phyloP scores from a whole-genome alignment of 2,329 filamentous ascomycete genomes.

The Hypoxylon sp. region DNA sequence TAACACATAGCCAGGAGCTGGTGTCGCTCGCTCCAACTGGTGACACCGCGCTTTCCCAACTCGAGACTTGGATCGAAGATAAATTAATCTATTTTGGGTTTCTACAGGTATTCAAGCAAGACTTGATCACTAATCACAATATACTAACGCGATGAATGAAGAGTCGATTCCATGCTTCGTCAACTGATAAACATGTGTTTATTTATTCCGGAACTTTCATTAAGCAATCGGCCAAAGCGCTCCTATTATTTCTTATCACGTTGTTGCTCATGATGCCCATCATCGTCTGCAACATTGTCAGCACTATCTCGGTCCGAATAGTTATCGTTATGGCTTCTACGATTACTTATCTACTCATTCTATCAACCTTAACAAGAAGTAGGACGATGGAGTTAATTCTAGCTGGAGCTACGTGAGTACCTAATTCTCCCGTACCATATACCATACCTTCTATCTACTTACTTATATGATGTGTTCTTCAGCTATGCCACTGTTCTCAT shows the following conservation, averaged over 20 bases:
- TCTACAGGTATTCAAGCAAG: not conserved
- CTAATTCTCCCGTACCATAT: too few species aligned
- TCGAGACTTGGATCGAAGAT: constrained; percentile 31
- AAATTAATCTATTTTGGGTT: not conserved
- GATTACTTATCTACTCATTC: constrained; percentile 6
- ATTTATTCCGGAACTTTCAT: constrained; percentile 10
- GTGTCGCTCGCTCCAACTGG: constrained; percentile 1
- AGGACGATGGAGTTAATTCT: constrained; percentile 25
- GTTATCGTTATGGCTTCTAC: constrained; percentile 22
- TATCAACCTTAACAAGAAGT: constrained; percentile 24
- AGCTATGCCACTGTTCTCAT: constrained; percentile 7
- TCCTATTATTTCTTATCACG: constrained; percentile 15
- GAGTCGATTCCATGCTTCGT: not conserved
- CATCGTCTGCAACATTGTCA: constrained; percentile 18
- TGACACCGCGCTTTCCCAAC: constrained; percentile 11
- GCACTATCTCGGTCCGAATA: constrained; percentile 4
- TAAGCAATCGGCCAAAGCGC: not conserved
- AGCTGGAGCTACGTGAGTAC: constrained; percentile 32
- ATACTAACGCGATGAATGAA: not conserved
- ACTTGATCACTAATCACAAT: not conserved
- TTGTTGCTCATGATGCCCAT: constrained; percentile 27
- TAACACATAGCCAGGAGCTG: constrained; percentile 20
- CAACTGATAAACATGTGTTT: constrained; percentile 24
- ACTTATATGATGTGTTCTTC: not conserved
- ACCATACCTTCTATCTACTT: too few species aligned